These are phyloP conservation scores for Coniochaeta prunicola DNA, from an alignment of 2,329 filamentous ascomycete species.

Conservation along the genomic window DNA sequence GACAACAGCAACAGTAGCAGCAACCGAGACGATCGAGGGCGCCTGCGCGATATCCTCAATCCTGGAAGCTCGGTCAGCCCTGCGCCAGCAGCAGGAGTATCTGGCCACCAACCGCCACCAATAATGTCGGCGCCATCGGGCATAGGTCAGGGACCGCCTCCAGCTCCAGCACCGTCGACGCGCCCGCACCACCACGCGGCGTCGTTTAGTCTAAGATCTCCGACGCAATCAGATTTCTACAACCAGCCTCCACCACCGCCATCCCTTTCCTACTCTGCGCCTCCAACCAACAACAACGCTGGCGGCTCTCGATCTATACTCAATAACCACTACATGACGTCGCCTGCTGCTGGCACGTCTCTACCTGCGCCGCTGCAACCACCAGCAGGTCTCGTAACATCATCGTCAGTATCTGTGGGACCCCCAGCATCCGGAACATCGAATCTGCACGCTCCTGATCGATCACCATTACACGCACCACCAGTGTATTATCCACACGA, in stretches of 20 bases:
- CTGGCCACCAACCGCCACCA: background rate
- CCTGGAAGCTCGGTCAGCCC: slow-evolving; percentile 23
- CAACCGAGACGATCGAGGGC: slow-evolving; percentile 19
- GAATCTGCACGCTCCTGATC: slow-evolving; percentile 19
- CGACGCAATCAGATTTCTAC: slow-evolving; percentile 26
- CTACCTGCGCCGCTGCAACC: slow-evolving; percentile 12
- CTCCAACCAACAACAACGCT: slow-evolving; percentile 18
- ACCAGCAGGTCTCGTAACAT: slow-evolving; percentile 2
- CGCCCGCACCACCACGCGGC: slow-evolving; percentile 28
- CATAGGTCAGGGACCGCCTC: slow-evolving; percentile 7
- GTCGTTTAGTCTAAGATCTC: slow-evolving; percentile 42
- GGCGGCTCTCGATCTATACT: slow-evolving; percentile 20
- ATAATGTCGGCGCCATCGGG: background rate
- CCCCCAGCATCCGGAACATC: slow-evolving; percentile 4
- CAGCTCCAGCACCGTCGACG: slow-evolving; percentile 10
- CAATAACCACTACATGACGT: slow-evolving; percentile 28
- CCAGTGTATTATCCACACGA: slow-evolving; percentile 32
- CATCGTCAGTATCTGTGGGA: slow-evolving; percentile 5
- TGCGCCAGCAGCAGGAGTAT: slow-evolving; percentile 15
- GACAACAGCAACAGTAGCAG: slow-evolving; percentile 24
- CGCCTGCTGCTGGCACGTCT: slow-evolving; percentile 20
- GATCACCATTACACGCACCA: slow-evolving; percentile 36
- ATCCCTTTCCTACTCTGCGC: slow-evolving; percentile 20
- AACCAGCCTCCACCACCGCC: slow-evolving; percentile 13
- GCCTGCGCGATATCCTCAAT: slow-evolving; percentile 38